Percentiles rank a stretch among this genome's conserved stretches.
phyloP scores from a whole-genome alignment of 225 moss, liverwort and hornwort species.

The Thuidium tamariscinum region DNA sequence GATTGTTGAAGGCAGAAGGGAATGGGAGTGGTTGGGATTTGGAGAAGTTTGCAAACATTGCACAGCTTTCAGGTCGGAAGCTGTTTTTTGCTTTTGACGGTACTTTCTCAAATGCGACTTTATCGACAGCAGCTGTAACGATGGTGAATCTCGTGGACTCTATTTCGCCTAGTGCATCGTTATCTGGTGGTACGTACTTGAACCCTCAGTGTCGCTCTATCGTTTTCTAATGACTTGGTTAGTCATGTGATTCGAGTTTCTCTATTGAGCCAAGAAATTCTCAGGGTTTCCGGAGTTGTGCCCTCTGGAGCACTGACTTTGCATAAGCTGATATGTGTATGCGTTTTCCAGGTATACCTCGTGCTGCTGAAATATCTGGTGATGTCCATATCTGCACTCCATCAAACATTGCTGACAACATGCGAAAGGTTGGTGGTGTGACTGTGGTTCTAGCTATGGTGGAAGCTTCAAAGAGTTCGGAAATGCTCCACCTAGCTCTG shows the following conservation, averaged over 20 bases:
- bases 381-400: slow-evolving; percentile 85
- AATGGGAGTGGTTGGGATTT: slow-evolving; percentile 78
- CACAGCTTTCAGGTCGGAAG: slow-evolving; percentile 74
- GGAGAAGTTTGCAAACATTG: slow-evolving; percentile 72
- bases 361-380: slow-evolving; percentile 61
- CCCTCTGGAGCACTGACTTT: not conserved
- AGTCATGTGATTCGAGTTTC: not conserved
- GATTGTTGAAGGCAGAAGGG: slow-evolving; percentile 28
- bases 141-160: slow-evolving; percentile 83
- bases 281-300: not conserved
- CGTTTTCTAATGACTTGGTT: not conserved
- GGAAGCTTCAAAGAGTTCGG: slow-evolving; percentile 78
- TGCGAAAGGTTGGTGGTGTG: slow-evolving; percentile 88
- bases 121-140: slow-evolving; percentile 57
- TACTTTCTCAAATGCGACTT: slow-evolving; percentile 42
- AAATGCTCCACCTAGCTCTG: slow-evolving; percentile 78
- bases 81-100: slow-evolving; percentile 95
- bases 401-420: slow-evolving; percentile 59
- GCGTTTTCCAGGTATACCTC: slow-evolving; percentile 56
- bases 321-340: not conserved
- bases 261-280: not conserved
- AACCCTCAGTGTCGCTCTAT: not conserved
- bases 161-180: slow-evolving; percentile 61
- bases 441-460: slow-evolving; percentile 83
- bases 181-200: slow-evolving; percentile 51